Conservation (phyloP, 768 basidiomycete species). For the Cubamyces lactineus region DNA sequence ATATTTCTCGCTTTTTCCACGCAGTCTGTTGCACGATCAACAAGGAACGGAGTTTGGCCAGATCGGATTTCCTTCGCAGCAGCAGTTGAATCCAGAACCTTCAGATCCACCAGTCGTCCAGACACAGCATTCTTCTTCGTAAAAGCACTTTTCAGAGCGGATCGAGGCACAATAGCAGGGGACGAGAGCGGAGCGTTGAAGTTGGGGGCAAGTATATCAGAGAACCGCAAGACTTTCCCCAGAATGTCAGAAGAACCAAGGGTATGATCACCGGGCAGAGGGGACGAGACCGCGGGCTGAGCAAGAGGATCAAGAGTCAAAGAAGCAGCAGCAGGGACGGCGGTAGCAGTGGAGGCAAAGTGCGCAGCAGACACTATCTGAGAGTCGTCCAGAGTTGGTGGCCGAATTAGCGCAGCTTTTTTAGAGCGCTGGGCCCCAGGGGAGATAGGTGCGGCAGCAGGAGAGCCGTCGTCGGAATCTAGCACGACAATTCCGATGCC, state of each 20-base stretch:
- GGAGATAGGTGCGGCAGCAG: background rate
- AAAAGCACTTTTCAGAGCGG: conserved; percentile 16
- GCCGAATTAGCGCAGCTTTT: conserved; percentile 3
- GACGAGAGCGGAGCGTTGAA: conserved; percentile 21
- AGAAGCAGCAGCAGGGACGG: background rate
- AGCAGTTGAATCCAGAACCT: background rate
- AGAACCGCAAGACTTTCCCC: conserved; percentile 18
- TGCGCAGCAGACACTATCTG: background rate
- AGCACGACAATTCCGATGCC: conserved; percentile 10
- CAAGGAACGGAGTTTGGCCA: background rate
- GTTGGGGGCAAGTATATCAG: conserved; percentile 18
- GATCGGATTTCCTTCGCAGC: background rate
- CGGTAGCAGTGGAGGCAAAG: background rate
- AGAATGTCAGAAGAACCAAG: background rate
- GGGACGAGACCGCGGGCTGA: background rate
- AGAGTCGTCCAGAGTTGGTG: background rate
- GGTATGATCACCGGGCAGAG: background rate
- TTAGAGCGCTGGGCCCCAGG: background rate
- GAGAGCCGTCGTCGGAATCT: conserved; percentile 32
- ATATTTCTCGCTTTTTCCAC: background rate
- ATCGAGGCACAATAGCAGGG: conserved; percentile 6
- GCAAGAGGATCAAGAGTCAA: no score
- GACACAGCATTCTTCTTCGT: background rate
- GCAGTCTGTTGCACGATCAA: background rate
- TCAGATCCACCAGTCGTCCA: no score